Percentiles rank a stretch among this genome's conserved stretches.
Conservation (phyloP, 805 yeast species). For the Pichia thaimueangensis region DNA sequence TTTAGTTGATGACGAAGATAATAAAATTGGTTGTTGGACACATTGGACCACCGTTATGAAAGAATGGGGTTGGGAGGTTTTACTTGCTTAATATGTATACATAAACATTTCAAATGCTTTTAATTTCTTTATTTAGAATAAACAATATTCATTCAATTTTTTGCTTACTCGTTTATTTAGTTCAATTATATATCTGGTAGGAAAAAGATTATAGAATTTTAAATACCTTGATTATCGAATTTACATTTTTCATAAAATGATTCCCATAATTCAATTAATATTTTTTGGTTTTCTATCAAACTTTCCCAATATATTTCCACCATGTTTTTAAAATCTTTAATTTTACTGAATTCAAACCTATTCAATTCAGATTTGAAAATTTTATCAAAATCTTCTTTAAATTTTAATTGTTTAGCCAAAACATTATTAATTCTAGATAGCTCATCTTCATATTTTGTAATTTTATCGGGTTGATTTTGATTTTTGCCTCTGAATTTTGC, state of each 20-base stretch:
- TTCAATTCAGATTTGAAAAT: constrained; percentile 64
- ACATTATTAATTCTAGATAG: constrained; percentile 48
- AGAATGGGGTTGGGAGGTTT: constrained; percentile 73
- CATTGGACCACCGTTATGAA: constrained; percentile 69
- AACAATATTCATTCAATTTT: too few relatives aligned
- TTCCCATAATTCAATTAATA: constrained; percentile 82
- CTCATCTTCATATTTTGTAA: constrained; percentile 52
- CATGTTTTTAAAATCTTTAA: constrained; percentile 79
- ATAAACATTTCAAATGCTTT: not conserved
- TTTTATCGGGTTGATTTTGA: constrained; percentile 55
- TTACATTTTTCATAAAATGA: constrained; percentile 62
- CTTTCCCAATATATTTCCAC: constrained; percentile 89
- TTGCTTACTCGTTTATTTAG: too few relatives aligned
- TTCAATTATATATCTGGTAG: too few relatives aligned
- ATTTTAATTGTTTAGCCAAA: constrained; percentile 46
- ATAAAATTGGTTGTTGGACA: constrained; percentile 41
- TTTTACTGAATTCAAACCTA: constrained; percentile 65
- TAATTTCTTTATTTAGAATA: not conserved
- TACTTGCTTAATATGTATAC: constrained; percentile 52
- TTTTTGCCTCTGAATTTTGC: constrained; percentile 39
- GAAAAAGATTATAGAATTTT: too few relatives aligned
- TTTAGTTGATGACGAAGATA: constrained; percentile 26
- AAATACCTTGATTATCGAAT: constrained; percentile 21
- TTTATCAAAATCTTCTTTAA: constrained; percentile 57
- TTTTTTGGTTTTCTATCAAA: constrained; percentile 89